Conservation (phyloP, 768 basidiomycete species). For the Pulveroboletus sp. region DNA sequence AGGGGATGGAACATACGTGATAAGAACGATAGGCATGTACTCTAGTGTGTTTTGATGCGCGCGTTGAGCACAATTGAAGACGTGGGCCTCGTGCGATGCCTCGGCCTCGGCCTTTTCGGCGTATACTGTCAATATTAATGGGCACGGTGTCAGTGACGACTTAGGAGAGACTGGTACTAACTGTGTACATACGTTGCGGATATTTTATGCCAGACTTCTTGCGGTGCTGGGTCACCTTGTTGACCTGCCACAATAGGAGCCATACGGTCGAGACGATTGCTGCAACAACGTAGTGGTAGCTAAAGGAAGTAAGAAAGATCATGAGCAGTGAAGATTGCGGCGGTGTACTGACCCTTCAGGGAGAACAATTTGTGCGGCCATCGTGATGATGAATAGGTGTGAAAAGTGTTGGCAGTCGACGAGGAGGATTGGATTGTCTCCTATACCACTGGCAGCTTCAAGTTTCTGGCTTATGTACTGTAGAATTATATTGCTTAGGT, state of each 20-base stretch:
- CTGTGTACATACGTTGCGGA: slow-evolving; percentile 31
- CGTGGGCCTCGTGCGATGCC: slow-evolving; percentile 25
- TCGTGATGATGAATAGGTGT: too few species aligned
- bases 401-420: too few species aligned
- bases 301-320: too few species aligned
- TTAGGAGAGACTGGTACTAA: too few species aligned
- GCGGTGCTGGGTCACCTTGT: slow-evolving; percentile 22
- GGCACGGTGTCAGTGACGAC: too few species aligned
- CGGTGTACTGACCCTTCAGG: neutral
- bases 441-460: too few species aligned
- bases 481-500: too few species aligned
- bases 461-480: too few species aligned
- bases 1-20: slow-evolving; percentile 16
- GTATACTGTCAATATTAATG: slow-evolving; percentile 20
- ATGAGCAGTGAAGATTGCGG: neutral
- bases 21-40: slow-evolving; percentile 13
- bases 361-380: neutral
- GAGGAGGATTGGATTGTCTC: too few species aligned
- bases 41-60: slow-evolving; percentile 47
- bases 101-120: slow-evolving; percentile 35
- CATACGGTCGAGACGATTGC: slow-evolving; percentile 23
- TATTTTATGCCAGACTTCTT: slow-evolving; percentile 27
- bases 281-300: neutral
- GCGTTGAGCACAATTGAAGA: slow-evolving; percentile 36
- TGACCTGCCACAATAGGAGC: slow-evolving; percentile 25